Base-by-base conservation (phyloP, 179 eudicot genomes). In the Actinidia arguta region DNA sequence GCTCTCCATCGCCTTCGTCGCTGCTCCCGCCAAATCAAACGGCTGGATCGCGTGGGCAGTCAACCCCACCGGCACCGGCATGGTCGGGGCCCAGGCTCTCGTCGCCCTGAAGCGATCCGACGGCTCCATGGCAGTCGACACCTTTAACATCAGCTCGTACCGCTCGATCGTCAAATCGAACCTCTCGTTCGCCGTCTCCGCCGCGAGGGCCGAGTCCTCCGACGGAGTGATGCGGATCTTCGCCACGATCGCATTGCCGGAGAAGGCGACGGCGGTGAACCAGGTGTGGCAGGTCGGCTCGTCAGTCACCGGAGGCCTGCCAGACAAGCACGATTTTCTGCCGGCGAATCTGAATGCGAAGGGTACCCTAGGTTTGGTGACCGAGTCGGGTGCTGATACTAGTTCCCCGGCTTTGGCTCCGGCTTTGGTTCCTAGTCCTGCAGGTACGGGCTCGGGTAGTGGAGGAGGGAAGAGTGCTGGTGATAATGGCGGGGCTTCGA, bases 1-100 rank as follows among this genome's bases (percentile, higher is more conserved):
- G 5, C 91, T 93, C 73, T 81, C 90, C 72, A 42, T 93, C 63
- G 96, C 89, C 73, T 95, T 90, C 88, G 42, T 81, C 11, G 93
- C 97, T 39, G 83, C 92, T 13, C 93, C 93, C 6, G 75, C 93
- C 6, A 39, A 76, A 20, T 42, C 93, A 24, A 39, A 80, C 71
- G 97, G 97, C 2, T 95, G 98, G 98, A 85, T 93, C 56, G 68
- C 95, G 0, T 95, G 94, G 95, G 98, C 92, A 17, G 55, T 93
- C 17, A 95, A 95, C 86, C 98, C 97, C 0, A 85, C 74, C 0
- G 84, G 44, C 67, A 52, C 92, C 31, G 94, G 93, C 71, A 95
- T 95, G 98, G 73, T 25, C 1, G 97, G 98, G 2, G 51, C 96
- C n/a, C 98, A 92, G 70, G 25, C 94, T 6, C 85, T 95, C 20